These are phyloP conservation scores for Nemania abortiva DNA, from an alignment of 2,329 filamentous ascomycete genomes.

Conservation along the genomic window DNA sequence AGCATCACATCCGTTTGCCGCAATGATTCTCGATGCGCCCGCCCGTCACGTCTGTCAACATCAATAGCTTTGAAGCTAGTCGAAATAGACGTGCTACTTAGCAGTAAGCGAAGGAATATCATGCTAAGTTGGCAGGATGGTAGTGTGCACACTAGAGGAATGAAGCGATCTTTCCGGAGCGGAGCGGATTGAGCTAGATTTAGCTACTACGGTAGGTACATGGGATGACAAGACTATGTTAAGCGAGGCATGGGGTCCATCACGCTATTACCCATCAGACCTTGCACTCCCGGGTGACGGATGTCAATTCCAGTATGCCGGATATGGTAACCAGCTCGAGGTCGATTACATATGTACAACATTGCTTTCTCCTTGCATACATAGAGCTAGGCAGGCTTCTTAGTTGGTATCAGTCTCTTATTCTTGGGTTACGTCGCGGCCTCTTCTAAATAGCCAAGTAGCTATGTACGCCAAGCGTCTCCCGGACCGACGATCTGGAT, in stretches of 20 bases:
- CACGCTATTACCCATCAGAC: not conserved
- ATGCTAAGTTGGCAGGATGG: not conserved
- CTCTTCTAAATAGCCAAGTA: not conserved
- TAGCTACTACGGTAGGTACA: not conserved
- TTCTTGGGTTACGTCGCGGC: constrained; percentile 4
- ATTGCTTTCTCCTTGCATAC: not conserved
- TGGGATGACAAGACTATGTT: constrained; percentile 16
- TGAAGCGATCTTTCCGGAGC: constrained; percentile 12
- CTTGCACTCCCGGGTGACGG: constrained; percentile 12
- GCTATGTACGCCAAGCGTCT: not conserved
- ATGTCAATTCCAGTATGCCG: constrained; percentile 10
- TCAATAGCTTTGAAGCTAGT: not conserved
- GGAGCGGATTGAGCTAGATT: constrained; percentile 2
- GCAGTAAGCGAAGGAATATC: not conserved
- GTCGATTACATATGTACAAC: constrained; percentile 9
- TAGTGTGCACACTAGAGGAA: not conserved
- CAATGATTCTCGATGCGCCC: not conserved
- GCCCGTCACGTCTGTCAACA: not conserved
- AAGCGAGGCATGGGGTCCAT: constrained; percentile 29
- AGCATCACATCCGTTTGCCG: not conserved
- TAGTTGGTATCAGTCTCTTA: not conserved
- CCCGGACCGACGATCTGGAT: not conserved
- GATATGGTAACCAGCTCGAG: constrained; percentile 28
- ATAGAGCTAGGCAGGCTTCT: not conserved
- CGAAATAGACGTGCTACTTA: not conserved